phyloP scores from a whole-genome alignment of 2,329 filamentous ascomycete species.

The Fusarium decemcellulare region DNA sequence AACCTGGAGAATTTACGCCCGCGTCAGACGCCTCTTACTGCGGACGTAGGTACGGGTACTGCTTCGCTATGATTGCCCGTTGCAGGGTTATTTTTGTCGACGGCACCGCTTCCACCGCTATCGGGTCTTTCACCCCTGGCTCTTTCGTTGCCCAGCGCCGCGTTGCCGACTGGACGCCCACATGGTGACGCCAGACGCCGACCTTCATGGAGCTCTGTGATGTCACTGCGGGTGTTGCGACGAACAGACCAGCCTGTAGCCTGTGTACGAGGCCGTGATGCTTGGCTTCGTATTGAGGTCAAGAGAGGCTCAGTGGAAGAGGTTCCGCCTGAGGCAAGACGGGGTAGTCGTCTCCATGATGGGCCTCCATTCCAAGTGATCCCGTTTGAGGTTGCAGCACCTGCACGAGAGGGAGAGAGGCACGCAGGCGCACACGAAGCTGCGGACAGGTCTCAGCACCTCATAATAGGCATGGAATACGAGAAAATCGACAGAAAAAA shows the following conservation, averaged over 20 bases:
- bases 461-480: conserved; percentile 35
- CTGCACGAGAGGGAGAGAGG: conserved; percentile 10
- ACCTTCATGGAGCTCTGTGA: conserved; percentile 28
- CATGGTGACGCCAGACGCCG: conserved; percentile 22
- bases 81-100: conserved; percentile 36
- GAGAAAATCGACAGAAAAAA: conserved; percentile 42
- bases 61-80: neutral
- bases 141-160: conserved; percentile 26
- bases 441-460: conserved; percentile 13
- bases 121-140: conserved; percentile 26
- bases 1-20: conserved; percentile 17
- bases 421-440: conserved; percentile 1
- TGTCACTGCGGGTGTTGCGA: conserved; percentile 41
- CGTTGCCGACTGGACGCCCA: conserved; percentile 17
- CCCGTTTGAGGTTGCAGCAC: conserved; percentile 1
- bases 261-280: conserved; percentile 11
- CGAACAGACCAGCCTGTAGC: conserved; percentile 15
- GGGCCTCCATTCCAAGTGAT: conserved; percentile 5
- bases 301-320: conserved; percentile 6
- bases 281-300: conserved; percentile 36
- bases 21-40: neutral
- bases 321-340: conserved; percentile 11
- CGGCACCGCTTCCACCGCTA: conserved; percentile 1
- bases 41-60: neutral
- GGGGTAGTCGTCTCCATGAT: conserved; percentile 2